A percentile compares a stretch with the other conserved stretches of the same genome.
Evolutionary conservation across 2,329 filamentous ascomycete genomes (phyloP).

Genomic region (Macroventuria anomochaeta): DNA sequence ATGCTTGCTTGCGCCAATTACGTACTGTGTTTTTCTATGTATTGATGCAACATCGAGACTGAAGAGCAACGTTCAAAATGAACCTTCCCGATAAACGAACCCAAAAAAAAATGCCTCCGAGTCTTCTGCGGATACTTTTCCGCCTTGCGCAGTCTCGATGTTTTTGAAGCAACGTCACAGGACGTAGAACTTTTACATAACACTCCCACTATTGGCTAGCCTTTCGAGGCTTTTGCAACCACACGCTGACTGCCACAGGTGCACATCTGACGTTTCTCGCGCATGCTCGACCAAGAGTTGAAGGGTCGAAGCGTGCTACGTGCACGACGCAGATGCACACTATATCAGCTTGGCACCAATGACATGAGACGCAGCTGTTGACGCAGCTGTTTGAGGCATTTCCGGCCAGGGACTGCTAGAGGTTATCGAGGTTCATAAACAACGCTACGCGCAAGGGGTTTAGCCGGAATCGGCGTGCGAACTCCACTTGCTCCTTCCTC

Average conservation of each 20-base stretch:
- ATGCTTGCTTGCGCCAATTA: background rate
- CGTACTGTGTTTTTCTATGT: too few species aligned
- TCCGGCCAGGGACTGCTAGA: conserved; percentile 8
- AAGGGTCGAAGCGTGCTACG: conserved; percentile 3
- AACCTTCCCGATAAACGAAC: too few species aligned
- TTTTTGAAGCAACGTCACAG: conserved; percentile 17
- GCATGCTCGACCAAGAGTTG: conserved; percentile 1
- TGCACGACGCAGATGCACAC: conserved; percentile 2
- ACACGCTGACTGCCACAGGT: conserved; percentile 14
- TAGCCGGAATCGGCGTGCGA: conserved; percentile 17
- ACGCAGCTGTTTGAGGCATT: conserved; percentile 28
- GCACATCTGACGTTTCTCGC: conserved; percentile 6
- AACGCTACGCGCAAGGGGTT: conserved; percentile 14
- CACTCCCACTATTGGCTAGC: conserved; percentile 10
- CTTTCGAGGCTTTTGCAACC: conserved; percentile 8
- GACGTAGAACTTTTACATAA: conserved; percentile 17
- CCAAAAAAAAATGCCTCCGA: background rate
- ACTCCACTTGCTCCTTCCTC: conserved; percentile 13
- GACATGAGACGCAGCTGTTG: conserved; percentile 7
- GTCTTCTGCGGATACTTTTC: background rate
- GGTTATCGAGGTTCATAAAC: conserved; percentile 4
- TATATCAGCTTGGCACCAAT: conserved; percentile 5
- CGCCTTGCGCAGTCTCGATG: background rate
- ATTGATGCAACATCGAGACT: background rate
- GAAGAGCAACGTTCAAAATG: background rate